A percentile compares a stretch with the other conserved stretches of the same genome.
Conservation (phyloP, 768 basidiomycete genomes). For the Lentinula edodes region DNA sequence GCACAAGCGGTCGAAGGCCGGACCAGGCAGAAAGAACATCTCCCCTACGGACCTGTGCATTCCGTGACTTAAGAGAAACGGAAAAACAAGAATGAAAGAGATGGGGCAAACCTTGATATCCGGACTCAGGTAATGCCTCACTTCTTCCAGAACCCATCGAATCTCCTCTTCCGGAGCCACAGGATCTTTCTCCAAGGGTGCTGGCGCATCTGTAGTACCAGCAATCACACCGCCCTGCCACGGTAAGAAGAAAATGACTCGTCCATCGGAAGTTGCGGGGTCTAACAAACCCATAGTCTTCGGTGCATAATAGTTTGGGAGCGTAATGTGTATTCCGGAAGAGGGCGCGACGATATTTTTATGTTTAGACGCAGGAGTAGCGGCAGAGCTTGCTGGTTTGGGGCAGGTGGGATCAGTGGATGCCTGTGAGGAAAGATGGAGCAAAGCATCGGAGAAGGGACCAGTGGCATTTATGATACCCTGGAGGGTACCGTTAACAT, state of each 20-base stretch:
- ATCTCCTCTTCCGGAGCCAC: slow-evolving; percentile 90
- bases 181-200: slow-evolving; percentile 46
- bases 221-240: slow-evolving; percentile 99
- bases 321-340: slow-evolving; percentile 91
- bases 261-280: slow-evolving; percentile 91
- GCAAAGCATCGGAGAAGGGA: slow-evolving; percentile 83
- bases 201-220: slow-evolving; percentile 89
- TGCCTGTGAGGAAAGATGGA: slow-evolving; percentile 55
- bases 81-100: neutral
- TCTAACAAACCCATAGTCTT: slow-evolving; percentile 93
- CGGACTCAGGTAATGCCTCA: slow-evolving; percentile 79
- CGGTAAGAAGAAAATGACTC: slow-evolving; percentile 98
- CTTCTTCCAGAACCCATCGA: slow-evolving; percentile 93
- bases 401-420: neutral
- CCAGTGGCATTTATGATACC: slow-evolving; percentile 97
- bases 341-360: slow-evolving; percentile 89
- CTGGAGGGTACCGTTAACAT: slow-evolving; percentile 24
- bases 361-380: slow-evolving; percentile 45
- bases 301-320: slow-evolving; percentile 96
- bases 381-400: neutral
- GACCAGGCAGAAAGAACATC: slow-evolving; percentile 97
- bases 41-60: slow-evolving; percentile 63
- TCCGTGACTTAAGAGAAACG: neutral
- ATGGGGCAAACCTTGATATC: slow-evolving; percentile 60
- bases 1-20: slow-evolving; percentile 85